These are phyloP conservation scores for Tricholoma bakamatsutake DNA, from an alignment of 768 basidiomycete genomes.

Conservation along the genomic window DNA sequence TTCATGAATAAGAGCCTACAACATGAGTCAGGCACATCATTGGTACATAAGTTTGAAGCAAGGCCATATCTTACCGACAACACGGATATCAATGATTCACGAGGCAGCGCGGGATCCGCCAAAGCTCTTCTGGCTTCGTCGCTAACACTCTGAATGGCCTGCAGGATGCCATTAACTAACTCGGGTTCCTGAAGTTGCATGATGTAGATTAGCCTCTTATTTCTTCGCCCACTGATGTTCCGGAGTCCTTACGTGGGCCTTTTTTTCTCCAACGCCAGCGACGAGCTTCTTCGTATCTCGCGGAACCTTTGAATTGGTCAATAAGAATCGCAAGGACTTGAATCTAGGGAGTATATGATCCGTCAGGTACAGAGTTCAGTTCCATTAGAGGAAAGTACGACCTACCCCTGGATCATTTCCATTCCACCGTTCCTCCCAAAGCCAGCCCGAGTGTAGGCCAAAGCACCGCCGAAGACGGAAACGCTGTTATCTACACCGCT, in stretches of 20 bases:
- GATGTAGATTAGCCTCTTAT: constrained; percentile 6
- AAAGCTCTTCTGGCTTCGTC: constrained; percentile 75
- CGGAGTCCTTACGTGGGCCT: constrained; percentile 41
- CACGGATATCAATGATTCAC: constrained; percentile 55
- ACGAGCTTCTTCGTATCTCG: constrained; percentile 94
- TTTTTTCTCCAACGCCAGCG: constrained; percentile 77
- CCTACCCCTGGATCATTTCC: constrained; percentile 82
- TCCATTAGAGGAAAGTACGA: constrained; percentile 9
- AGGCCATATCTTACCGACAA: constrained; percentile 54
- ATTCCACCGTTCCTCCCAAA: constrained; percentile 77
- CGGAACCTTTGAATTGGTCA: constrained; percentile 91
- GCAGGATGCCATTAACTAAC: constrained; percentile 68
- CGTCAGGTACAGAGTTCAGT: constrained; percentile 9
- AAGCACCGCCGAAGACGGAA: constrained; percentile 85
- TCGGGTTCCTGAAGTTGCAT: constrained; percentile 65
- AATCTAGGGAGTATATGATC: constrained; percentile 48
- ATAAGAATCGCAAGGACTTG: constrained; percentile 82
- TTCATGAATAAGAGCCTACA: constrained; percentile 74
- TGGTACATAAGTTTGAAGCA: constrained; percentile 1
- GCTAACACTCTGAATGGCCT: constrained; percentile 79
- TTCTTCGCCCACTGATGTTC: constrained; percentile 2
- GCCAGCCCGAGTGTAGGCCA: constrained; percentile 81
- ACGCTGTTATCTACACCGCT: constrained; percentile 98
- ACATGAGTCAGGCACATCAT: constrained; percentile 13
- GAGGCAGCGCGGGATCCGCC: constrained; percentile 66